Base-by-base conservation (phyloP, 208 protist genomes). In the Lotmaria passim region DNA sequence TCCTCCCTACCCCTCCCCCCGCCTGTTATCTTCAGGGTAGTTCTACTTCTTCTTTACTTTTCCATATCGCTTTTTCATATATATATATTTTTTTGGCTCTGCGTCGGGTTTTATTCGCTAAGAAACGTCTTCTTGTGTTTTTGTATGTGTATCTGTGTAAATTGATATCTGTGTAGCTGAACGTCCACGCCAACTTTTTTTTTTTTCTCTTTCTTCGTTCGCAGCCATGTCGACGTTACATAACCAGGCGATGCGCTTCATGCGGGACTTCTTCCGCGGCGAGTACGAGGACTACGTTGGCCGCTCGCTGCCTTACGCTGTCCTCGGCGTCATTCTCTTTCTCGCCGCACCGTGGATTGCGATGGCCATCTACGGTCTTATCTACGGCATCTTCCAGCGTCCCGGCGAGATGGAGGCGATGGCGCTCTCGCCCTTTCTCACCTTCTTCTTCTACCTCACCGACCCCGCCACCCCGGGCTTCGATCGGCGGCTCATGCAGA, bases 381-480 rank as follows among this genome's bases (percentile, higher is more conserved):
- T 81, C 63, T 89, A 85, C 73, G 80, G 47, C 44, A 69, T 81
- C 36, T 85, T 82, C 57, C 80, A 84, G 41, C 75, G 81, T 14
- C 72, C 84, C 12, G 61, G 75, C 30, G 70, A 81, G 57, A 43
- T 79, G 30, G 48, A 63, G 19, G 68, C 52, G 7, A 65, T 63
- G 56, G 60, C 56, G 14, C 72, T 93, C 33, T 81, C 78, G 0
- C 90, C 88, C 3, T 87, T 96, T 58, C 14, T 83, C 23, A 70
- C 74, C 43, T 96, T 96, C 67, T 85, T 89, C 60, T 81, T 73
- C 43, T 67, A 78, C 23, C 73, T 96, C 8, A 93, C 89, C 0
- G 78, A 82, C 28, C 85, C 84, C 14, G 86, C 89, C 30, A 90
- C 79, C 6, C 38, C 87, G 7, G 89, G 86, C 24, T 93, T 77